Evolutionary conservation across 2,329 filamentous ascomycete species (phyloP).

Genomic region (Diaporthe capsici): DNA sequence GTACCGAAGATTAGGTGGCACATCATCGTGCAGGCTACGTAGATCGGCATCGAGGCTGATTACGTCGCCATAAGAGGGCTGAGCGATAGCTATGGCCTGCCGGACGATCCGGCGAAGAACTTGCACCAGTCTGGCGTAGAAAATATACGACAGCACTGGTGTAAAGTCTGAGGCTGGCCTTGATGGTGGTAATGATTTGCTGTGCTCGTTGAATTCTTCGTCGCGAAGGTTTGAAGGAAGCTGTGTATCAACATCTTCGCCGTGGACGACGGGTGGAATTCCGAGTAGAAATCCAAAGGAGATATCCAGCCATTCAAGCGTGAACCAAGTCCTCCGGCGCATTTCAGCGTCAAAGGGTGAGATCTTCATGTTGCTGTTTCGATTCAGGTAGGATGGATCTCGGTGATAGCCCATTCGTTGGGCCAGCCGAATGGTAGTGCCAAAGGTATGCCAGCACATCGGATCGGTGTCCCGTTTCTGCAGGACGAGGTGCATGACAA

Average conservation of each 20-base stretch:
- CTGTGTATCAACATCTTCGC: slow-evolving; percentile 61
- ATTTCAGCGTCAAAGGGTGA: slow-evolving; percentile 66
- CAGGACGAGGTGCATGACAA: slow-evolving; percentile 59
- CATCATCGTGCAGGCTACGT: slow-evolving; percentile 49
- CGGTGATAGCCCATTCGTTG: slow-evolving; percentile 68
- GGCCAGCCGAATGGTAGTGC: slow-evolving; percentile 62
- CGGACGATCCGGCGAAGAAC: slow-evolving; percentile 60
- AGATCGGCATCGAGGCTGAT: slow-evolving; percentile 54
- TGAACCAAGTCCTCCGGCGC: slow-evolving; percentile 65
- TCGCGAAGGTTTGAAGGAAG: slow-evolving; percentile 62
- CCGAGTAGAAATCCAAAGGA: slow-evolving; percentile 40
- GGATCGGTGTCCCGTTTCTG: slow-evolving; percentile 58
- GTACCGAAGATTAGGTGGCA: slow-evolving; percentile 50
- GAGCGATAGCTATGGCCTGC: slow-evolving; percentile 54
- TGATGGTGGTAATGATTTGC: slow-evolving; percentile 55
- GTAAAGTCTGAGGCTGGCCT: slow-evolving; percentile 58
- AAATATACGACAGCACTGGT: slow-evolving; percentile 58
- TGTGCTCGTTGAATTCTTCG: slow-evolving; percentile 66
- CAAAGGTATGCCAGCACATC: slow-evolving; percentile 61
- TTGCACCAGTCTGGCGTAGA: slow-evolving; percentile 59
- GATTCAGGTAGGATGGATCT: slow-evolving; percentile 58
- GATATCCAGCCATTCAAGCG: slow-evolving; percentile 38
- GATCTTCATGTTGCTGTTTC: slow-evolving; percentile 47
- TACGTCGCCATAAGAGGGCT: slow-evolving; percentile 55
- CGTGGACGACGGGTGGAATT: slow-evolving; percentile 61